Base-by-base conservation (phyloP, 2,329 filamentous ascomycete genomes). In the Madurella mycetomatis region DNA sequence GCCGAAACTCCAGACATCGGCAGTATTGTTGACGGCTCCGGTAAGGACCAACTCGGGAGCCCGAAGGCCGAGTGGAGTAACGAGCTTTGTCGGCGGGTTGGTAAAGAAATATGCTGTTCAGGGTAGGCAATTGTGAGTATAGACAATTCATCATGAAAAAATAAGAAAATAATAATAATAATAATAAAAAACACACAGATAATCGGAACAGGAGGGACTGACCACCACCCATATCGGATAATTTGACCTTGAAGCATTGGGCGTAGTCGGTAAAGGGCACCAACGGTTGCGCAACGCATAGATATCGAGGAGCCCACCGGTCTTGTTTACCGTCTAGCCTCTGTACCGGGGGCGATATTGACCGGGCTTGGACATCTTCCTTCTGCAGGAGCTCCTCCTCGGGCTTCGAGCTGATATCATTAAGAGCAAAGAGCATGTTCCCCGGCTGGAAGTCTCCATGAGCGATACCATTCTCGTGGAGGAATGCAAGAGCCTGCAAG, bases 401-500 rank as follows among this genome's bases (percentile, higher is more conserved):
- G 34, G 34, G 34, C 9, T 37, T 37, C 13, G 53, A 60, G 48
- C 66, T 55, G 41, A 72, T 64, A 50, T 66, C 49, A 41, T 62
- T n/a, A 41, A 70, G 59, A 41, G 61, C 37, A 50, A 72, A 71
- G 42, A 73, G 67, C 54, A 72, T 64, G 55, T 72, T 72, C 41
- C 68, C 70, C 13, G 69, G 68, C 44, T 71, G 69, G 31, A 72
- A 65, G 49, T 72, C 72, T 58, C 73, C 70, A 64, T 76, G 71
- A 39, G 67, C 66, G 56, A 76, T 67, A 17, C 67, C 65, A 34
- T 68, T 65, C 40, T 68, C 55, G 49, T 76, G 72, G n/a, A 77
- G 62, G 58, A 65, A 62, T 43, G 64, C 62, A 41, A 76, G 63
- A 40, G 68, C 70, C 37, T 66, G 55, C 31, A 76, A 57, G 50